These are phyloP conservation scores for Yamadazyma takamatsuzukensis DNA, from an alignment of 805 yeast genomes.

Conservation along the genomic window DNA sequence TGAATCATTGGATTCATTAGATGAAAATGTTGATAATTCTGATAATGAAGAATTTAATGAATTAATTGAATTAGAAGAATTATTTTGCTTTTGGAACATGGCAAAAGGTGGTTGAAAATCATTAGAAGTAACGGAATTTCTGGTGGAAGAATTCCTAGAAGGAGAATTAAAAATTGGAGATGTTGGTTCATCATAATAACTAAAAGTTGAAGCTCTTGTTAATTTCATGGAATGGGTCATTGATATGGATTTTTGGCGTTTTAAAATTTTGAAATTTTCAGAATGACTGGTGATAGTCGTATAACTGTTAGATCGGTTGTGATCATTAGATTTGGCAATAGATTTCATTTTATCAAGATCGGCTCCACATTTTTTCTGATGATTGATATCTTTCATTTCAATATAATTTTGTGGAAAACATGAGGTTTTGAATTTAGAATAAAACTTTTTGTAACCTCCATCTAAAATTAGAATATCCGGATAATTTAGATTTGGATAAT, in stretches of 20 bases:
- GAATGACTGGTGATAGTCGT: conserved; percentile 26
- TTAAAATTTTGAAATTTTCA: conserved; percentile 26
- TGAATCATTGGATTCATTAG: conserved; percentile 12
- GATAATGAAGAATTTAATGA: conserved; percentile 20
- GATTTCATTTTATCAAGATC: conserved; percentile 43
- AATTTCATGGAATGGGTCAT: conserved; percentile 10
- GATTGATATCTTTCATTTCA: conserved; percentile 63
- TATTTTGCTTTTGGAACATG: conserved; percentile 14
- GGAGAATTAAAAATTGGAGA: conserved; percentile 7
- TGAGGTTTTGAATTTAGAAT: conserved; percentile 48
- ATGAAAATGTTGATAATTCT: conserved; percentile 13
- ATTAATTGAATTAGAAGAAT: conserved; percentile 14
- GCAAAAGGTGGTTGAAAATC: conserved; percentile 29
- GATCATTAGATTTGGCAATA: conserved; percentile 38
- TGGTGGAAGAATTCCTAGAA: not conserved
- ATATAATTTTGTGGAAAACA: conserved; percentile 80
- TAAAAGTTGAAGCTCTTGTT: conserved; percentile 24
- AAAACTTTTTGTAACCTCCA: conserved; percentile 88
- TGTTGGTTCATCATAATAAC: conserved; percentile 14
- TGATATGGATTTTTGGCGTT: conserved; percentile 24
- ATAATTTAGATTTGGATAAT: conserved; percentile 76
- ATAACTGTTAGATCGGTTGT: conserved; percentile 25
- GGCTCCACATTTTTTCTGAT: conserved; percentile 39
- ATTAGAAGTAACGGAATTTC: conserved; percentile 7
- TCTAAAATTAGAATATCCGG: conserved; percentile 87